Conservation (phyloP, 2,329 filamentous ascomycete species). For the Sarocladium kiliense region DNA sequence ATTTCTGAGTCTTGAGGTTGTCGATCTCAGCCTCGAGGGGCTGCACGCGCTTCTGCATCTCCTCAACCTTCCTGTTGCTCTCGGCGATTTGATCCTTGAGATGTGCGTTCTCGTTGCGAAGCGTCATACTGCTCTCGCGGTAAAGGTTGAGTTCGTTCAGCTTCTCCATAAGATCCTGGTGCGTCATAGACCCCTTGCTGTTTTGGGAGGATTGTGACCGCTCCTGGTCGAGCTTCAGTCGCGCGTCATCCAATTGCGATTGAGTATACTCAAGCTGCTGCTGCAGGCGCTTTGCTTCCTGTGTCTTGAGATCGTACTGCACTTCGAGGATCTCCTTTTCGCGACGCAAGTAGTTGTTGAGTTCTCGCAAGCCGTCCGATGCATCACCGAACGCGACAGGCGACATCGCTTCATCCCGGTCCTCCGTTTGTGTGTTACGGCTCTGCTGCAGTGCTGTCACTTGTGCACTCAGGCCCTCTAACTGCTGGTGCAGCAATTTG, state of each 20-base stretch:
- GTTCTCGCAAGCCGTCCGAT: slow-evolving; percentile 75
- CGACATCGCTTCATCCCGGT: slow-evolving; percentile 48
- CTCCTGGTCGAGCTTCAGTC: slow-evolving; percentile 87
- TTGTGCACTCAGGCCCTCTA: slow-evolving; percentile 77
- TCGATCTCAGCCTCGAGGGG: slow-evolving; percentile 76
- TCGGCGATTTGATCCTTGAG: slow-evolving; percentile 71
- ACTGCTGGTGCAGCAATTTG: slow-evolving; percentile 80
- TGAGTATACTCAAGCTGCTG: slow-evolving; percentile 87
- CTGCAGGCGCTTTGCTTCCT: slow-evolving; percentile 82
- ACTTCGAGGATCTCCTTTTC: slow-evolving; percentile 98
- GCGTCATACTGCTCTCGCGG: slow-evolving; percentile 86
- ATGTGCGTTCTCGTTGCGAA: slow-evolving; percentile 80
- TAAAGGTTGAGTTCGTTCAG: slow-evolving; percentile 94
- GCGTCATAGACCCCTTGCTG: slow-evolving; percentile 67
- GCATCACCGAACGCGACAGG: slow-evolving; percentile 51
- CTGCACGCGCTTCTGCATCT: slow-evolving; percentile 69
- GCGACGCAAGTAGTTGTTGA: slow-evolving; percentile 84
- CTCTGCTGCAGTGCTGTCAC: slow-evolving; percentile 75
- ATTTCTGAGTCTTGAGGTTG: slow-evolving; percentile 76
- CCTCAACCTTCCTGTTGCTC: slow-evolving; percentile 69
- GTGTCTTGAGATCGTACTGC: slow-evolving; percentile 84
- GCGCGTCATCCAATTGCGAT: slow-evolving; percentile 80
- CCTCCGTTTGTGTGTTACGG: slow-evolving; percentile 46
- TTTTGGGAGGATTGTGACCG: slow-evolving; percentile 70
- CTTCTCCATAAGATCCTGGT: slow-evolving; percentile 89